Percentiles rank a stretch among this genome's conserved stretches.
Conservation (phyloP, 352 stramenopile species). For the Globisporangium cystogenes region DNA sequence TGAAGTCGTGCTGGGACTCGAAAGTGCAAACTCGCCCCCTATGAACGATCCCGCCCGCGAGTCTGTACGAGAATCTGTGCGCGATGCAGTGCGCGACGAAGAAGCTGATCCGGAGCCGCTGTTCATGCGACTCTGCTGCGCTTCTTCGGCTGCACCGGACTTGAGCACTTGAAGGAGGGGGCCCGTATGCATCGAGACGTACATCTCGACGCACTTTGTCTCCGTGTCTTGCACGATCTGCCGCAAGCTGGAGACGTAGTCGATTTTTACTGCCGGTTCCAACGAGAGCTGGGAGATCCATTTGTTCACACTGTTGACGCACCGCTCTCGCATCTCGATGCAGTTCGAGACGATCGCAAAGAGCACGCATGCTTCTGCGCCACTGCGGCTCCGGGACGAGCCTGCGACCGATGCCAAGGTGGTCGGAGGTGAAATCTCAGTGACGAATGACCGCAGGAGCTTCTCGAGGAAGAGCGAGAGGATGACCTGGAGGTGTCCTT, state of each 20-base stretch:
- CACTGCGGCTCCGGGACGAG: conserved; percentile 17
- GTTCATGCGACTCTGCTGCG: conserved; percentile 18
- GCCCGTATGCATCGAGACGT: conserved; percentile 44
- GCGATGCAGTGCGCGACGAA: conserved; percentile 23
- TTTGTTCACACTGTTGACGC: conserved; percentile 30
- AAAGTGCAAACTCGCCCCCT: conserved; percentile 19
- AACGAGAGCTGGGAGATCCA: conserved; percentile 43
- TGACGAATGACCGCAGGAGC: conserved; percentile 37
- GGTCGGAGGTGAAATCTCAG: conserved; percentile 26
- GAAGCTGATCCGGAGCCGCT: conserved; percentile 7
- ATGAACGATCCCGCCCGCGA: conserved; percentile 16
- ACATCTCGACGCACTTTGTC: conserved; percentile 53
- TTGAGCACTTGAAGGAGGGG: conserved; percentile 44
- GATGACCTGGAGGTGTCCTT: conserved; percentile 41
- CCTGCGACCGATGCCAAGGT: conserved; percentile 24
- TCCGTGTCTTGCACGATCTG: conserved; percentile 43
- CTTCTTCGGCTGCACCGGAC: conserved; percentile 41
- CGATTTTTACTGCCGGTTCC: conserved; percentile 10
- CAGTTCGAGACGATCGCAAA: conserved; percentile 71
- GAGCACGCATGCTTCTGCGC: conserved; percentile 44
- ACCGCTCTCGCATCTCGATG: conserved; percentile 58
- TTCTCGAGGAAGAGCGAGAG: conserved; percentile 42
- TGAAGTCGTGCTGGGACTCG: conserved; percentile 12
- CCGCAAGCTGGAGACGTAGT: conserved; percentile 18
- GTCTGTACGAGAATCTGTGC: conserved; percentile 19